Conservation (phyloP, 768 basidiomycete genomes). For the Dioszegia aurantiaca region DNA sequence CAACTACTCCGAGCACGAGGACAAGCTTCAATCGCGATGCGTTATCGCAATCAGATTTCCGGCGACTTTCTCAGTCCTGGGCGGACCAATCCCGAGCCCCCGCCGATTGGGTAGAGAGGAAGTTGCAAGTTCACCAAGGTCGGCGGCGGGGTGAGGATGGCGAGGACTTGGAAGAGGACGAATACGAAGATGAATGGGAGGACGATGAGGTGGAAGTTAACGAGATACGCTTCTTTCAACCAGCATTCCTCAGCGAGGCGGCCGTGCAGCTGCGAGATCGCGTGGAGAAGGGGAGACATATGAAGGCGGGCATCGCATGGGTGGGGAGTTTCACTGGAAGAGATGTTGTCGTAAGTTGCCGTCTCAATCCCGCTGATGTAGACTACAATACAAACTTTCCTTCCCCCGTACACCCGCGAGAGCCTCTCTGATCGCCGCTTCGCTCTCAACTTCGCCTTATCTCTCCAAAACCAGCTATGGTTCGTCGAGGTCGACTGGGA, state of each 20-base stretch:
- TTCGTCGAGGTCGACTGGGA: constrained; percentile 98
- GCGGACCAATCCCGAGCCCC: constrained; percentile 34
- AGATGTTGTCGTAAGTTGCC: constrained; percentile 82
- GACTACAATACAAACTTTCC: constrained; percentile 84
- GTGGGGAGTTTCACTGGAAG: constrained; percentile 88
- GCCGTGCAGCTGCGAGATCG: constrained; percentile 86
- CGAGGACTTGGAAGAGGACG: constrained; percentile 33
- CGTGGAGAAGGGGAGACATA: constrained; percentile 78
- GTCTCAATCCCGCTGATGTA: constrained; percentile 43
- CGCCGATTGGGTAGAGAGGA: constrained; percentile 46
- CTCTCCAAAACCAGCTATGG: constrained; percentile 86
- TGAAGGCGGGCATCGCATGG: constrained; percentile 90
- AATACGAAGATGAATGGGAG: constrained; percentile 38
- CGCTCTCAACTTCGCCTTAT: constrained; percentile 82
- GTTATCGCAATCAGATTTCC: background rate
- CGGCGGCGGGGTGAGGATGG: constrained; percentile 14
- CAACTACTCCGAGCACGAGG: background rate
- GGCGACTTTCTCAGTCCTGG: constrained; percentile 35
- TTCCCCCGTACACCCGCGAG: constrained; percentile 75
- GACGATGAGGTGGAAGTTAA: constrained; percentile 59
- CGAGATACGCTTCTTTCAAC: constrained; percentile 77
- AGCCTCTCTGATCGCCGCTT: constrained; percentile 75
- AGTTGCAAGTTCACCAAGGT: constrained; percentile 47
- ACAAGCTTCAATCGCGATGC: background rate
- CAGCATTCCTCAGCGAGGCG: constrained; percentile 79